Conservation (phyloP, 495 filamentous ascomycete genomes). For the Daldinia grandis region DNA sequence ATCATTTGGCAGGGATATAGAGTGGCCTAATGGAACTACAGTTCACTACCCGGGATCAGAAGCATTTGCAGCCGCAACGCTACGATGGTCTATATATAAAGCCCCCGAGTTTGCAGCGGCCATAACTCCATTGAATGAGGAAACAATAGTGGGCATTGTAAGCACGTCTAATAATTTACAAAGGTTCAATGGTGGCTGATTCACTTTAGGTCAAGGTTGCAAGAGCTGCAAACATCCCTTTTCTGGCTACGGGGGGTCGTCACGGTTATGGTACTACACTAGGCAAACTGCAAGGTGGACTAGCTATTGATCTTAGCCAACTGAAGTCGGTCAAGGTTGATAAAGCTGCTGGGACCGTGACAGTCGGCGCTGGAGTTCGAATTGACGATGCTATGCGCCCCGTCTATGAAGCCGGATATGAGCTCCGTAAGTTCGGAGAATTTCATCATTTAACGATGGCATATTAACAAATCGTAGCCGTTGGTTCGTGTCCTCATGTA, state of each 20-base stretch:
- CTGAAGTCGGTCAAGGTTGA: conserved; percentile 40
- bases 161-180: neutral
- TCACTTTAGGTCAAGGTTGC: conserved; percentile 38
- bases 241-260: conserved; percentile 49
- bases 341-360: conserved; percentile 27
- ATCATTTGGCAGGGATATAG: neutral
- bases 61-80: conserved; percentile 13
- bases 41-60: conserved; percentile 11
- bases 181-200: neutral
- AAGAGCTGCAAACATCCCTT: conserved; percentile 40
- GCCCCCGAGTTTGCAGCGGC: conserved; percentile 13
- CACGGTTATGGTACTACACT: conserved; percentile 43
- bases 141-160: conserved; percentile 10
- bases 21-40: conserved; percentile 5
- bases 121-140: conserved; percentile 2
- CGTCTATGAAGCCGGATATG: conserved; percentile 43
- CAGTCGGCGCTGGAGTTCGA: conserved; percentile 35
- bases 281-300: conserved; percentile 13
- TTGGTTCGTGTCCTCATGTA: conserved; percentile 43
- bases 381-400: conserved; percentile 38
- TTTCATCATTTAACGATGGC: neutral
- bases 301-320: conserved; percentile 47
- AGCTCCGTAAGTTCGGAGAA: conserved; percentile 43
- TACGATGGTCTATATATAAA: conserved; percentile 18
- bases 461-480: conserved; percentile 11